A percentile compares a stretch with the other conserved stretches of the same genome.
Conservation (phyloP, 768 basidiomycete genomes). For the Hemileccinum impolitum region DNA sequence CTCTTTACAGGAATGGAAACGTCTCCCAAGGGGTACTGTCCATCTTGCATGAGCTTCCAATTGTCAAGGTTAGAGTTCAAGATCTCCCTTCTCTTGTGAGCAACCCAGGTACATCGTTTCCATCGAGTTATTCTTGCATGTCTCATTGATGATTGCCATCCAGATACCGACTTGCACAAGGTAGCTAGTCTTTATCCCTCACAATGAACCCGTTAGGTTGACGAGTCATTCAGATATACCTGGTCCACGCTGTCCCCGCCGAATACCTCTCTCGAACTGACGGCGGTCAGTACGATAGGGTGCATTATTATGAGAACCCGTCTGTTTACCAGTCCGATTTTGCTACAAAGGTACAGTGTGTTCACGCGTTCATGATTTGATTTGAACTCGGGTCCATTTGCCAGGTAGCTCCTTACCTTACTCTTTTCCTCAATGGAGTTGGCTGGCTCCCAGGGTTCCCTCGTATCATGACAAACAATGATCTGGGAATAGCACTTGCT, state of each 20-base stretch:
- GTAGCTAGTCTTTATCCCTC: slow-evolving; percentile 26
- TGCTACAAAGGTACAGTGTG: slow-evolving; percentile 50
- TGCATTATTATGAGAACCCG: slow-evolving; percentile 73
- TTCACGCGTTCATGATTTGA: background rate
- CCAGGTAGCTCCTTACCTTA: slow-evolving; percentile 82
- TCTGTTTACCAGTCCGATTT: slow-evolving; percentile 65
- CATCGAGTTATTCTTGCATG: background rate
- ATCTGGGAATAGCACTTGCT: slow-evolving; percentile 50
- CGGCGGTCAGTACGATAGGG: slow-evolving; percentile 55
- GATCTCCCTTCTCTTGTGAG: slow-evolving; percentile 57
- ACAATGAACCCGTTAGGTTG: background rate
- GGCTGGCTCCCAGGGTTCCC: slow-evolving; percentile 83
- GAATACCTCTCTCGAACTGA: slow-evolving; percentile 68
- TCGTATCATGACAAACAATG: slow-evolving; percentile 67
- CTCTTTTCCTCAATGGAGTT: slow-evolving; percentile 80
- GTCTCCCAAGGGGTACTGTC: slow-evolving; percentile 77
- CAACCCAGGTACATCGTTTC: slow-evolving; percentile 42
- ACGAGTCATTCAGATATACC: slow-evolving; percentile 53
- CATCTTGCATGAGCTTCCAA: slow-evolving; percentile 69
- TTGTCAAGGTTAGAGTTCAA: slow-evolving; percentile 50
- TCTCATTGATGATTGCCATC: background rate
- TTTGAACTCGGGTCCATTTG: background rate
- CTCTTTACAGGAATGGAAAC: slow-evolving; percentile 60
- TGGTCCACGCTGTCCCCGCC: slow-evolving; percentile 64
- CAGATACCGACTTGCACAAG: slow-evolving; percentile 59